Evolutionary conservation across 352 stramenopile genomes (phyloP).

Genomic region (Thraustochytrium striatum): DNA sequence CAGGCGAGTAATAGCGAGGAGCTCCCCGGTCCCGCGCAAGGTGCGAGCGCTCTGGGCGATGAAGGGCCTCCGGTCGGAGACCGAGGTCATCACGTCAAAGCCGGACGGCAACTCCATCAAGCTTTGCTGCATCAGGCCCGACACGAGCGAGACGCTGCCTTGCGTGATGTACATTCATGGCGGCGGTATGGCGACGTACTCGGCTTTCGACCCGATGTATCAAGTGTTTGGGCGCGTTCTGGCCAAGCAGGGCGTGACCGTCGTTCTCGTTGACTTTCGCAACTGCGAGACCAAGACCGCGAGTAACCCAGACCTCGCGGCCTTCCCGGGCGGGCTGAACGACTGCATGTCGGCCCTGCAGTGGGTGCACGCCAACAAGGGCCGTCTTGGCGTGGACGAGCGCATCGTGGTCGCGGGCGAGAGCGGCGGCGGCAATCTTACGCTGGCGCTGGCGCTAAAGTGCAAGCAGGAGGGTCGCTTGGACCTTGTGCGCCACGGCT

Average conservation of each 20-base stretch:
- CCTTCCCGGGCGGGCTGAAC: slow-evolving; percentile 26
- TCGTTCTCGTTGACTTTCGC: slow-evolving; percentile 29
- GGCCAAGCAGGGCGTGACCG: slow-evolving; percentile 15
- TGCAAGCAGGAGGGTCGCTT: neutral
- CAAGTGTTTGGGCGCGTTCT: neutral
- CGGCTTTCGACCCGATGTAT: slow-evolving; percentile 13
- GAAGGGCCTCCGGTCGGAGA: neutral
- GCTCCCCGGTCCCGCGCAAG: neutral
- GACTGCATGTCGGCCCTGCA: slow-evolving; percentile 38
- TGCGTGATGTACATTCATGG: slow-evolving; percentile 38
- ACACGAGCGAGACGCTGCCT: neutral
- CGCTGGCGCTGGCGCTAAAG: neutral
- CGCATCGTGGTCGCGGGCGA: slow-evolving; percentile 10
- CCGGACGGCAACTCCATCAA: neutral
- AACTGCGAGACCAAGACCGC: slow-evolving; percentile 7
- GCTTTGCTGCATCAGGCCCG: neutral
- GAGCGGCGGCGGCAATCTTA: slow-evolving; percentile 6
- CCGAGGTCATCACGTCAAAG: neutral
- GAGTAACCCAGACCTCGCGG: neutral
- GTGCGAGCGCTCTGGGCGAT: neutral
- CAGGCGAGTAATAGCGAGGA: neutral
- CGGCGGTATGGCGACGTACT: slow-evolving; percentile 29
- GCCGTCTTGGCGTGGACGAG: neutral
- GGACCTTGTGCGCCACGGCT: neutral
- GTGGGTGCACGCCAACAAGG: slow-evolving; percentile 26